phyloP scores from a whole-genome alignment of 495 filamentous ascomycete genomes.

The Penicillium roqueforti region DNA sequence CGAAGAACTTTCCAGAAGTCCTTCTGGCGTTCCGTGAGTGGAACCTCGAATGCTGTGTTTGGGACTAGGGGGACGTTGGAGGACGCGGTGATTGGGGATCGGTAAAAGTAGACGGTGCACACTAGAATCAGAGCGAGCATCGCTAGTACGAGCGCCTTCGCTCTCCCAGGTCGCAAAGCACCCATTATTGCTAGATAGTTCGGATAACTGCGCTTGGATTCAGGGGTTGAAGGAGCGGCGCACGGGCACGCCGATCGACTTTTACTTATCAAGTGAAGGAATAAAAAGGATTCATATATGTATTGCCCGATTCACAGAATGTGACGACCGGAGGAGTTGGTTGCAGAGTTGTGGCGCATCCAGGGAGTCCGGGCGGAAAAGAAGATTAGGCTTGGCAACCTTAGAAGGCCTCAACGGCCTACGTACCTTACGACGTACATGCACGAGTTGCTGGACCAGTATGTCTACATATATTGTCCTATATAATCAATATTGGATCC shows the following conservation, averaged over 20 bases:
- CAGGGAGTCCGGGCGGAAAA: slow-evolving; percentile 1
- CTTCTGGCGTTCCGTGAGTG: slow-evolving; percentile 30
- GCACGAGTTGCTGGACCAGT: neutral
- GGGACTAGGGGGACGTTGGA: slow-evolving; percentile 30
- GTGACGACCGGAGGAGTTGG: neutral
- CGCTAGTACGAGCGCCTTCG: slow-evolving; percentile 28
- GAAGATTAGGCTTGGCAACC: slow-evolving; percentile 9
- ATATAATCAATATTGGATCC: neutral
- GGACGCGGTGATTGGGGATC: slow-evolving; percentile 24
- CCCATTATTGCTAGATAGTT: slow-evolving; percentile 20
- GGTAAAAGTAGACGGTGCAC: slow-evolving; percentile 32
- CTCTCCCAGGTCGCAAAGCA: slow-evolving; percentile 30
- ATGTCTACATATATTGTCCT: neutral
- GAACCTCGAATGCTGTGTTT: slow-evolving; percentile 32
- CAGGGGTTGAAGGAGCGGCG: slow-evolving; percentile 15
- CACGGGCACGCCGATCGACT: slow-evolving; percentile 23
- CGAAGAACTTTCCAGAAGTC: slow-evolving; percentile 35
- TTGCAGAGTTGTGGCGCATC: slow-evolving; percentile 4
- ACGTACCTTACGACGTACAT: neutral
- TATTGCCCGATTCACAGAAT: neutral
- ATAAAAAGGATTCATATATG: neutral
- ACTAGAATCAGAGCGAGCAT: slow-evolving; percentile 27
- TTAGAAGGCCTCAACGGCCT: neutral
- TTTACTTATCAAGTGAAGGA: neutral
- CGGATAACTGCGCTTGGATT: neutral